Percentiles rank a stretch among this genome's conserved stretches.
phyloP scores from a whole-genome alignment of 2,329 filamentous ascomycete species.

The Fusarium concolor region DNA sequence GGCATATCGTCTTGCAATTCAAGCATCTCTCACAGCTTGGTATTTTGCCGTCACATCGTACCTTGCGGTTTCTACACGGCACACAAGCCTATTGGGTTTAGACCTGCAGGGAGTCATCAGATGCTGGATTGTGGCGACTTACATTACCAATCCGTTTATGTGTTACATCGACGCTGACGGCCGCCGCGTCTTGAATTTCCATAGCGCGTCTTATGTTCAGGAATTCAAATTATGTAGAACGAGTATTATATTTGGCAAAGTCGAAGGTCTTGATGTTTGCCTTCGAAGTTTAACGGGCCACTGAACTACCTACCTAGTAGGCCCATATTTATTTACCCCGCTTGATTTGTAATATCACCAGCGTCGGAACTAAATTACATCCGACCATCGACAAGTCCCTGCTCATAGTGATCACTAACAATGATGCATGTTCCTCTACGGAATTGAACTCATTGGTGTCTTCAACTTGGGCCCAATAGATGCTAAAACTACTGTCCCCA shows the following conservation, averaged over 20 bases:
- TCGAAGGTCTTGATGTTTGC: background rate
- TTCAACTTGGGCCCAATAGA: too few relatives aligned
- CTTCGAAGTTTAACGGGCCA: background rate
- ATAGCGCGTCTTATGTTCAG: fast-evolving
- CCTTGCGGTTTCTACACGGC: background rate
- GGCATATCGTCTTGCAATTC: background rate
- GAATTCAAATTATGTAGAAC: fast-evolving
- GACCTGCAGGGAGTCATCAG: background rate
- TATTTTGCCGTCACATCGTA: background rate
- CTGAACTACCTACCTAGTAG: too few relatives aligned
- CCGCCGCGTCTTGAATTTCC: fast-evolving
- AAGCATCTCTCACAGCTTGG: background rate
- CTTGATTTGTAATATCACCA: too few relatives aligned
- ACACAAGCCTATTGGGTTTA: constrained; percentile 1
- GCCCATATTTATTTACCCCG: too few relatives aligned
- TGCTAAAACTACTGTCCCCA: background rate
- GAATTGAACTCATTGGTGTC: too few relatives aligned
- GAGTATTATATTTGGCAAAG: too few relatives aligned
- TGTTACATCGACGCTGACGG: too few relatives aligned
- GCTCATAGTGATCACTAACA: too few relatives aligned
- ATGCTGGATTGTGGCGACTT: background rate
- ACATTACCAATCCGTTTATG: background rate
- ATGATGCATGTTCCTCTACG: too few relatives aligned
- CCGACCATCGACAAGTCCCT: too few relatives aligned
- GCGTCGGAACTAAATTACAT: too few relatives aligned